Evolutionary conservation across 441 rosid genomes (phyloP).

Genomic region (Sinapis alba): DNA sequence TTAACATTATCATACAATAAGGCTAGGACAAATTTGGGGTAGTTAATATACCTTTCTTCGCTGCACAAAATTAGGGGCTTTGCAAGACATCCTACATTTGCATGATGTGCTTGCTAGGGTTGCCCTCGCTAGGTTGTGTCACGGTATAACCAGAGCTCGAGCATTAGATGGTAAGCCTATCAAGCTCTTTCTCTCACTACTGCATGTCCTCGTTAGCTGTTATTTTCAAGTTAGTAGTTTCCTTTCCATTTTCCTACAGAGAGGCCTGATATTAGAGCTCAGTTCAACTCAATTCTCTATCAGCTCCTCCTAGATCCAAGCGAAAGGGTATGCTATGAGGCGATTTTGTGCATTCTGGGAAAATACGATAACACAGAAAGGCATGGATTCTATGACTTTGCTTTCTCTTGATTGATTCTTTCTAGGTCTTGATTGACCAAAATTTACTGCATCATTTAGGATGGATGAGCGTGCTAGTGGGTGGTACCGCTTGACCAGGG

Average conservation of each 20-base stretch:
- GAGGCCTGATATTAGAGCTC: constrained; percentile 87
- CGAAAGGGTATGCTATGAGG: constrained; percentile 99
- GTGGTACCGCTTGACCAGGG: constrained; percentile 98
- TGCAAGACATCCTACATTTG: constrained; percentile 99
- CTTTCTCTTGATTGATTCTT: constrained; percentile 15
- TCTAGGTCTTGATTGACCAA: constrained; percentile 18
- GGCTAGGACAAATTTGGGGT: constrained; percentile 1
- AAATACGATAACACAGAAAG: constrained; percentile 81
- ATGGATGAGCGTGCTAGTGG: constrained; percentile 97
- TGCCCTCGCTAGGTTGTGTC: constrained; percentile 92
- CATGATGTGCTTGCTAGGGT: constrained; percentile 99
- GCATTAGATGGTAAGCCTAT: constrained; percentile 81
- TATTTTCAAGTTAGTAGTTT: constrained; percentile 26
- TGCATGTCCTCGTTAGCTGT: constrained; percentile 19
- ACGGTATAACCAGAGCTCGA: constrained; percentile 88
- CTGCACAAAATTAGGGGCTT: constrained; percentile 71
- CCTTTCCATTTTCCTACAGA: constrained; percentile 51
- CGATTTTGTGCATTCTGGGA: constrained; percentile 90
- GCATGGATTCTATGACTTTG: constrained; percentile 46
- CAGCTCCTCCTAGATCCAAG: constrained; percentile 99
- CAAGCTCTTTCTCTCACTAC: constrained; percentile 24
- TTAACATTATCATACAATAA: constrained; percentile 14
- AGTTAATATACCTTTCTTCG: constrained; percentile 31
- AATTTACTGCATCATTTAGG: constrained; percentile 50
- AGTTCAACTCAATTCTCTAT: constrained; percentile 91